Conservation (phyloP, 345 rosid genomes). For the Microcos paniculata region DNA sequence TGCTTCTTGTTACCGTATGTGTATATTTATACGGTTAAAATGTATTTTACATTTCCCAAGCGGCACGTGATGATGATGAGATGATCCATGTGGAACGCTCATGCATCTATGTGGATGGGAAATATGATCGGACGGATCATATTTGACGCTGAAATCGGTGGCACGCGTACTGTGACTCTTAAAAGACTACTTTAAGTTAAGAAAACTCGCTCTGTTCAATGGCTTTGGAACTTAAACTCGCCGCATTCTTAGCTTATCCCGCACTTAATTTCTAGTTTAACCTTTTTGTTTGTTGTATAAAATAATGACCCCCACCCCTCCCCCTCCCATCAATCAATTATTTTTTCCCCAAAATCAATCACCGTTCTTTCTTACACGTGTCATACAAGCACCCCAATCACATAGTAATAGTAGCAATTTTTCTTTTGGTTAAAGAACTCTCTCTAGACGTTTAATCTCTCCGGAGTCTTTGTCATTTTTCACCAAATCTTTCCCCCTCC, state of each 20-base stretch:
- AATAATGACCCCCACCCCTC: not conserved
- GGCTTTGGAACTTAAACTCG: constrained; percentile 49
- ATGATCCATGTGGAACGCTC: constrained; percentile 31
- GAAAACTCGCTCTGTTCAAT: constrained; percentile 33
- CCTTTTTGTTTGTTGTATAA: not conserved
- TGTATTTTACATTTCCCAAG: constrained; percentile 9
- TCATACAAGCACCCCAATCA: not conserved
- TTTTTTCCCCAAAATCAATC: not conserved
- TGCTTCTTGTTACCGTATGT: too few species aligned
- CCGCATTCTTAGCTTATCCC: constrained; percentile 35
- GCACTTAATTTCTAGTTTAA: not conserved
- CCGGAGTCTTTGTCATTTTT: not conserved
- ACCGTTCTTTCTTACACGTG: constrained; percentile 19
- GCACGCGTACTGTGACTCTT: constrained; percentile 33
- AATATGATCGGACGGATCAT: constrained; percentile 37
- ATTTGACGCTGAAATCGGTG: constrained; percentile 42
- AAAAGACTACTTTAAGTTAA: not conserved
- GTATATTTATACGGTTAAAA: too few species aligned
- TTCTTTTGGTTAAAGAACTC: not conserved
- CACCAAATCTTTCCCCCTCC: not conserved
- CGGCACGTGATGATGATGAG: constrained; percentile 30
- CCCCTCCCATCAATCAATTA: not conserved
- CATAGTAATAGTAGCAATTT: not conserved
- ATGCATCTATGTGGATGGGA: constrained; percentile 39
- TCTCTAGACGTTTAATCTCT: not conserved